Percentiles rank a stretch among this genome's conserved stretches.
Conservation (phyloP, 148 eudicot genomes). For the Euryodendron excelsum region DNA sequence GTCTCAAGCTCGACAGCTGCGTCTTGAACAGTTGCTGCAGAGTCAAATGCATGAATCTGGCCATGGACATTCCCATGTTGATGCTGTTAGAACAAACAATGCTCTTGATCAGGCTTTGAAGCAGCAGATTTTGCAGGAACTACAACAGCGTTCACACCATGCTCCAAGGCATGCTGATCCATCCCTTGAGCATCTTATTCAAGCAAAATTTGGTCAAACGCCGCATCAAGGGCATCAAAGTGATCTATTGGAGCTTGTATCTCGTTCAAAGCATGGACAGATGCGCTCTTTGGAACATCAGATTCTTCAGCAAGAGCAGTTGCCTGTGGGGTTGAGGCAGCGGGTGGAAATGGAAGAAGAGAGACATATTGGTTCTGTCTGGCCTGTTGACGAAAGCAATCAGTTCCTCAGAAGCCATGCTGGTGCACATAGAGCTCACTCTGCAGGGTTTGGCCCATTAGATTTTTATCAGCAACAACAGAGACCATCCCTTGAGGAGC, state of each 20-base stretch:
- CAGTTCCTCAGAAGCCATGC: constrained; percentile 51
- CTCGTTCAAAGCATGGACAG: constrained; percentile 65
- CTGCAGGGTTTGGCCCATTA: constrained; percentile 49
- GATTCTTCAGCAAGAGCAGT: constrained; percentile 73
- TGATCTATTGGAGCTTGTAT: constrained; percentile 63
- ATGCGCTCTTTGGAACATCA: constrained; percentile 65
- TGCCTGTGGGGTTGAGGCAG: constrained; percentile 71
- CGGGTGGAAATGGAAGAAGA: constrained; percentile 71
- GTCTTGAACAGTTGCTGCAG: constrained; percentile 74
- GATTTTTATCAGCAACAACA: constrained; percentile 82
- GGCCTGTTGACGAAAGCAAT: constrained; percentile 66
- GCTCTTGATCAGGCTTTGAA: constrained; percentile 60
- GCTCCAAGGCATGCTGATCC: constrained; percentile 64
- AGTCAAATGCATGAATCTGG: constrained; percentile 59
- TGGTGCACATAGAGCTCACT: constrained; percentile 44
- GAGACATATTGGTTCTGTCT: constrained; percentile 44
- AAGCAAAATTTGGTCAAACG: constrained; percentile 63
- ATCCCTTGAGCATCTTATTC: constrained; percentile 68
- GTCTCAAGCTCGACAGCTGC: constrained; percentile 59
- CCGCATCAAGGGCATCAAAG: constrained; percentile 58
- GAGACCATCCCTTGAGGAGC: constrained; percentile 62
- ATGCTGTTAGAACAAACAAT: constrained; percentile 48
- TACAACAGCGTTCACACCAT: constrained; percentile 66
- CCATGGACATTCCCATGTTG: constrained; percentile 58
- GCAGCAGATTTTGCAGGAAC: constrained; percentile 71